phyloP scores from a whole-genome alignment of 306 rosid genomes.

The Prunus dulcis region DNA sequence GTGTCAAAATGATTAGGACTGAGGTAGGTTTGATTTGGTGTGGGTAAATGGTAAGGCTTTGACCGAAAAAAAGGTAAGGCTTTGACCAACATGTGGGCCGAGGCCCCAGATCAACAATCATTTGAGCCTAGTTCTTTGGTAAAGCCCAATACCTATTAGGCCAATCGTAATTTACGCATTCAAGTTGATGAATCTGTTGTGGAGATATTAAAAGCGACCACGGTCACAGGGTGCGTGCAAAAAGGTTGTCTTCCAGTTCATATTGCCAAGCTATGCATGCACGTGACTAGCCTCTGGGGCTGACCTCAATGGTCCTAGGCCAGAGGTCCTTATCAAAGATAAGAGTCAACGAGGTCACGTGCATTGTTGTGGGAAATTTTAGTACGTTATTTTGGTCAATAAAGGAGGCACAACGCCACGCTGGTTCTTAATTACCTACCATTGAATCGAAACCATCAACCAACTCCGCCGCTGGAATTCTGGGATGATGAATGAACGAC shows the following conservation, averaged over 20 bases:
- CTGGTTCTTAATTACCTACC: not conserved
- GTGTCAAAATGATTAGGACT: not conserved
- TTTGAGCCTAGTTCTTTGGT: not conserved
- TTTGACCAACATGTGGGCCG: not conserved
- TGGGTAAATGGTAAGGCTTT: not conserved
- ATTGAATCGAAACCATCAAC: not conserved
- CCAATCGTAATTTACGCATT: not conserved
- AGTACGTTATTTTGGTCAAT: not conserved
- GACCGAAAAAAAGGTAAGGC: not conserved
- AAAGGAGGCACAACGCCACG: no score
- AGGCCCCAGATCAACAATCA: not conserved
- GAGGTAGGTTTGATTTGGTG: not conserved
- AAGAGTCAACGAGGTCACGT: slow-evolving; percentile 7
- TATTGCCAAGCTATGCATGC: not conserved
- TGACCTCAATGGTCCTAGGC: not conserved
- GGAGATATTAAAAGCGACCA: not conserved
- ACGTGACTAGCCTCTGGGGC: not conserved
- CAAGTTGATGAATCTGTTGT: not conserved
- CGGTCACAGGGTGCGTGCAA: not conserved
- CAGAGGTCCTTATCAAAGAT: not conserved
- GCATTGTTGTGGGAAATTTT: not conserved
- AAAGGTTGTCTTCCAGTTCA: not conserved
- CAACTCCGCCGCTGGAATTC: not conserved
- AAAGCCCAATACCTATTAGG: not conserved
- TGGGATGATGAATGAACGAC: not conserved